Evolutionary conservation across 768 basidiomycete genomes (phyloP), one percentile per base, ranked within the genome.

Genomic region (Kwoniella heveanensis): DNA sequence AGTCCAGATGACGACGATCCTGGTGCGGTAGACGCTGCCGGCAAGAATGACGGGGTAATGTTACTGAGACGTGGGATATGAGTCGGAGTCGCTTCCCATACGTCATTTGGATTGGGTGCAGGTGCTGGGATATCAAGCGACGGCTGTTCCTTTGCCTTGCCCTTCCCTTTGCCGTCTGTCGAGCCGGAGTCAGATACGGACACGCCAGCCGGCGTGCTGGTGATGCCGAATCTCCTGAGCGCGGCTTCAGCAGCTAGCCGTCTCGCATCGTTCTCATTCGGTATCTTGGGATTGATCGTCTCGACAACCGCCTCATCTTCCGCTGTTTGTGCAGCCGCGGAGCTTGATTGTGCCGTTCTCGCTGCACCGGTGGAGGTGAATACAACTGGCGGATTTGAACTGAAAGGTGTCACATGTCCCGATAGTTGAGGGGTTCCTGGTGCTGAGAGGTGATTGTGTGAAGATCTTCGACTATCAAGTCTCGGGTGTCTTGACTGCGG

Each of bases 161-260:
- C 71, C 53, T 65, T 62, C 13, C 54, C 61, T 19, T 47, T 65
- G 12, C 17, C 48, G 21, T 21, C 30, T 21, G 29, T 36, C 13
- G 37, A 25, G 2, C 57, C 46, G 47, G 21, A 47, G 26, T 13
- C 6, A 10, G 8, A n/a, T 24, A 47, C 7, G 57, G n/a, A n/a
- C 9, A 15, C 10, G 8, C 54, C 54, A 1, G 2, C 46, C 19
- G 47, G 29, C 3, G 39, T 44, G 39, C 39, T 44, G 8, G 39
- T 26, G 24, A 51, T 22, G 12, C 60, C 62, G 44, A 44, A 76
- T 61, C 89, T 83, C 63, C 85, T 84, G 63, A 89, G 67, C 2
- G 89, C 88, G 13, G 90, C 90, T 39, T 83, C 82, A 37, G 87
- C 87, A 22, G 90, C 89, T 1, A 87, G 88, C 47, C 83, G 83